Evolutionary conservation across 805 yeast species (phyloP), one percentile per base, ranked within the genome.

Genomic region (Wickerhamiella alocasiicola): DNA sequence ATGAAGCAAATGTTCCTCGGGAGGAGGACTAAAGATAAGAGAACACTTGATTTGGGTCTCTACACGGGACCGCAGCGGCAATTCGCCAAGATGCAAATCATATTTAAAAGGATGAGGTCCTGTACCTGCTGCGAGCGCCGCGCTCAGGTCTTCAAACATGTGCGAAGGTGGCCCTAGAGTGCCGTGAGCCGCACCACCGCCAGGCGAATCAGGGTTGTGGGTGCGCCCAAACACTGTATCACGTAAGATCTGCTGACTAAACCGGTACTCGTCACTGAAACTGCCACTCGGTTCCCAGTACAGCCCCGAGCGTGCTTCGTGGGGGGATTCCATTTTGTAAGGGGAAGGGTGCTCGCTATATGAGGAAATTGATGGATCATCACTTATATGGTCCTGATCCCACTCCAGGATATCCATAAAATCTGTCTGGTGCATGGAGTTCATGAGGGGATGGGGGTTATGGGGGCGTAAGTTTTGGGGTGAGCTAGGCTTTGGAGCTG

Each of bases 11-110:
- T 70, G 66, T 51, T 83, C 80, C 4, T 73, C 68, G 0, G 94
- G 94, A 1, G 88, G 74, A 1, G 95, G 94, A 23, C 76, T 68
- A 32, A 88, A 63, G 6, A 69, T 57, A 16, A 88, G 61, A 32
- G 70, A 68, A 31, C 93, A 64, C 57, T 84, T 87, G 55, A 91
- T 83, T 62, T 91, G 98, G 12, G 96, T 88, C 61, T 88, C 98
- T 5, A 88, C 98, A 49, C 98, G 72, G 9, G 95, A 83, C 49
- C 75, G 76, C 4, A 72, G 62, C 2, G 96, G 96, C 33, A 88
- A 65, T 39, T 76, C 79, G 6, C 66, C 58, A 1, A 88, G 29
- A 12, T 29, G 42, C 28, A 52, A 24, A 18, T 33, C 21, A 39
- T 44, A 49, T 42, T 44, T 43, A 41, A 26, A 33, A 23, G 37